phyloP scores from a whole-genome alignment of 306 rosid genomes.

The Quillaja saponaria region DNA sequence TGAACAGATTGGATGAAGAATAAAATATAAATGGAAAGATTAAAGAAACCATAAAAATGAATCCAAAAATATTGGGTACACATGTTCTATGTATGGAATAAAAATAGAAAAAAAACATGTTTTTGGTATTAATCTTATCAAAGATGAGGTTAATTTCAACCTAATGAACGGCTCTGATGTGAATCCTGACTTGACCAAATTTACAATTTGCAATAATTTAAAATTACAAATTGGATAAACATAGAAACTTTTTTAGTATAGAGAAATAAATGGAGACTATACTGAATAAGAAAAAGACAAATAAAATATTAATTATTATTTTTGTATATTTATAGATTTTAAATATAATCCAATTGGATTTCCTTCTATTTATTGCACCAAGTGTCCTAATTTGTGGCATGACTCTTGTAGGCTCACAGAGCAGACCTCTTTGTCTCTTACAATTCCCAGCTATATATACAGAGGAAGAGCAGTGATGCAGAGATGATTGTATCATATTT shows the following conservation, averaged over 20 bases:
- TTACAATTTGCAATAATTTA: not conserved
- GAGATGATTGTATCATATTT: not conserved
- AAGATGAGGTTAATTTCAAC: conserved; percentile 12
- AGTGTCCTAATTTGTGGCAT: conserved; percentile 44
- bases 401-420: conserved; percentile 47
- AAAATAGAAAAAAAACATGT: too few relatives aligned
- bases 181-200: not conserved
- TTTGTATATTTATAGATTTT: conserved; percentile 22
- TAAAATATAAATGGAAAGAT: not conserved
- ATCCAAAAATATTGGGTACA: not conserved
- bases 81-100: too few relatives aligned
- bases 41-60: not conserved
- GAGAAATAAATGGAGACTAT: not conserved
- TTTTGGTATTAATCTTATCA: conserved; percentile 5
- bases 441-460: not conserved
- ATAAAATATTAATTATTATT: conserved; percentile 11
- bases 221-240: conserved; percentile 7
- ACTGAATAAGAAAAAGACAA: not conserved
- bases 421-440: conserved; percentile 16
- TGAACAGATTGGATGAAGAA: not conserved
- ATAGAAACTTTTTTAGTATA: not conserved
- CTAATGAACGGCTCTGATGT: conserved; percentile 21
- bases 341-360: conserved; percentile 32
- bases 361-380: conserved; percentile 52
- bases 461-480: not conserved